Conservation (phyloP, 2,329 filamentous ascomycete species). For the Aspergillus pseudoviridinutans region DNA sequence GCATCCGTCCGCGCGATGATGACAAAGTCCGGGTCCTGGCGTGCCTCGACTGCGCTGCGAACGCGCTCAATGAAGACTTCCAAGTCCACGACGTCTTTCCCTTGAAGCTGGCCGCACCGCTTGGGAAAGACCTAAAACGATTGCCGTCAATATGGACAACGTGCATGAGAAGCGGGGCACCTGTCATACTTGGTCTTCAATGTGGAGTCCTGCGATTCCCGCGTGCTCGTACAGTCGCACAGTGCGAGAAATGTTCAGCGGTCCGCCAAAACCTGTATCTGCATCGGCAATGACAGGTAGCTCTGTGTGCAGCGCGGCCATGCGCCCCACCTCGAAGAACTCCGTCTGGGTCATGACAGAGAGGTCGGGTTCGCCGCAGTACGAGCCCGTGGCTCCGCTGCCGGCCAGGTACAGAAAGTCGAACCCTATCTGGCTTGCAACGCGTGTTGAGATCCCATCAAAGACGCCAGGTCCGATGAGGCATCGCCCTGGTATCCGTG, state of each 20-base stretch:
- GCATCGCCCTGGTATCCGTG: too few species aligned
- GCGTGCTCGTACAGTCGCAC: conserved; percentile 51
- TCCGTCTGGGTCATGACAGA: too few species aligned
- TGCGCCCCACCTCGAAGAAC: too few species aligned
- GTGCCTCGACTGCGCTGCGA: conserved; percentile 38
- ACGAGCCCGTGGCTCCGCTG: too few species aligned
- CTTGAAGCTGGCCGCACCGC: conserved; percentile 60
- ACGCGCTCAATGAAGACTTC: conserved; percentile 19
- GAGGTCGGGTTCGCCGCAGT: too few species aligned
- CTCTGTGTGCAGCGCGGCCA: too few species aligned
- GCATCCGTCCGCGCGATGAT: conserved; percentile 64
- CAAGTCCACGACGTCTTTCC: conserved; percentile 56
- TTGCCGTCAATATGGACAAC: too few species aligned
- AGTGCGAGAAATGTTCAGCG: conserved; percentile 44
- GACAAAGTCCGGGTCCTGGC: conserved; percentile 60
- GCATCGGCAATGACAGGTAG: conserved; percentile 19
- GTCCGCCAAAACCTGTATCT: conserved; percentile 21
- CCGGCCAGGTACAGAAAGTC: too few species aligned
- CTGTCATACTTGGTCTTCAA: conserved; percentile 58
- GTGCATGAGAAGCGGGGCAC: too few species aligned
- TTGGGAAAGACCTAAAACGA: conserved; percentile 35
- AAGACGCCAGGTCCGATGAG: too few species aligned
- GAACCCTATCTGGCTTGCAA: too few species aligned
- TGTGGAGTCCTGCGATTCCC: conserved; percentile 57
- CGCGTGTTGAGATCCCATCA: too few species aligned